Conservation (phyloP, 768 basidiomycete species). For the Kwoniella dendrophila region DNA sequence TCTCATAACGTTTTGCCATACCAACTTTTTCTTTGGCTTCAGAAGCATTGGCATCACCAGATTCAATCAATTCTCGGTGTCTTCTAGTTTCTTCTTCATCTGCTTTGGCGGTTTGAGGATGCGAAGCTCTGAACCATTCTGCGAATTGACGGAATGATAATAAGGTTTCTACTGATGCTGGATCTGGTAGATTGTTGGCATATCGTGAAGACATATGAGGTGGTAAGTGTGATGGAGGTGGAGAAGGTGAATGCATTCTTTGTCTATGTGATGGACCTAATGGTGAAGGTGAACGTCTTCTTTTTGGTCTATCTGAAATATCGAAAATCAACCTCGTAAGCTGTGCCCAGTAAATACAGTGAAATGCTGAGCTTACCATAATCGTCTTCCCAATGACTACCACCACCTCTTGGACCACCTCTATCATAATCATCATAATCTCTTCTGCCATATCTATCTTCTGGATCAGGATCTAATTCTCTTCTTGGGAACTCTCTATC, state of each 20-base stretch:
- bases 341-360: neutral
- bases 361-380: slow-evolving; percentile 34
- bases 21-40: slow-evolving; percentile 40
- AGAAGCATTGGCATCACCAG: slow-evolving; percentile 13
- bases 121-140: slow-evolving; percentile 47
- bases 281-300: slow-evolving; percentile 47
- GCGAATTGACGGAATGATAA: slow-evolving; percentile 47
- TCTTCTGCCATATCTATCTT: slow-evolving; percentile 31
- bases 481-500: slow-evolving; percentile 34
- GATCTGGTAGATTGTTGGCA: slow-evolving; percentile 32
- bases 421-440: slow-evolving; percentile 33
- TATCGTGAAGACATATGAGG: too few relatives aligned
- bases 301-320: slow-evolving; percentile 41
- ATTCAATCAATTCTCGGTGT: slow-evolving; percentile 28
- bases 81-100: slow-evolving; percentile 45
- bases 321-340: neutral
- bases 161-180: slow-evolving; percentile 36
- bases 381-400: slow-evolving; percentile 36
- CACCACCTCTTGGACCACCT: slow-evolving; percentile 18
- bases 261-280: slow-evolving; percentile 27
- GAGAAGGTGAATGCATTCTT: slow-evolving; percentile 34
- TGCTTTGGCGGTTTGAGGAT: slow-evolving; percentile 46
- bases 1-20: slow-evolving; percentile 71
- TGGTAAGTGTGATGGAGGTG: slow-evolving; percentile 18
- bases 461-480: slow-evolving; percentile 34